Base-by-base conservation (phyloP, 495 filamentous ascomycete genomes). In the Penicillium longicatenatum region DNA sequence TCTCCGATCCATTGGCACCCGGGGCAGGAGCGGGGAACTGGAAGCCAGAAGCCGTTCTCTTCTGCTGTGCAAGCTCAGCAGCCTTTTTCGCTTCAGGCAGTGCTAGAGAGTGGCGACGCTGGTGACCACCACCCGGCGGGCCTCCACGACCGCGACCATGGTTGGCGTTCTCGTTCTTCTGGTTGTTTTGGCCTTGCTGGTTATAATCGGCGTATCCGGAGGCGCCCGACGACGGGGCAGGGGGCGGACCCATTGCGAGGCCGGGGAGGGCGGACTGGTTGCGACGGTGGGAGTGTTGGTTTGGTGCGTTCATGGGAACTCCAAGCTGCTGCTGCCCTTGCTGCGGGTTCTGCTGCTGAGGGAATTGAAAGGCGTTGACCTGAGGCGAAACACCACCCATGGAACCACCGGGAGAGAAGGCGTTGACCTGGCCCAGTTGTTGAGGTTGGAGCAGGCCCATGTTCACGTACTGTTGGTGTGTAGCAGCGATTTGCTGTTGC, bases 221-320 rank as follows among this genome's bases (percentile, higher is more conserved):
- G 35, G 93, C 86, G 26, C 94, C 94, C 29, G 93, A 92, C n/a
- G 94, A 98, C 21, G 95, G 95, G 58, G 95, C 94, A 26, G 94
- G 93, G 20, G 77, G 77, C 42, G 95, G 95, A 41, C 95, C 94
- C 88, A 95, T 88, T 45, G 86, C 85, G 82, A 98, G 90, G 56
- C 93, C 93, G 21, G 94, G 92, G 60, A 98, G 82, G 65, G 94
- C 95, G 67, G 94, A 97, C 73, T 97, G 93, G 79, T 98, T 98
- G 74, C 94, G 93, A 70, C 94, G 92, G 79, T 98, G 94, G 64
- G 93, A 88, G 58, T 89, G 65, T 79, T 67, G 90, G 84, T 70
- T 90, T 81, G 90, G 88, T 49, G 88, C 80, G 63, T 87, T 90
- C 83, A 94, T 86, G 33, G 85, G 84, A 10, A 87, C 80, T 33